phyloP scores from a whole-genome alignment of 768 basidiomycete species.

The Gelatoporia subvermispora region DNA sequence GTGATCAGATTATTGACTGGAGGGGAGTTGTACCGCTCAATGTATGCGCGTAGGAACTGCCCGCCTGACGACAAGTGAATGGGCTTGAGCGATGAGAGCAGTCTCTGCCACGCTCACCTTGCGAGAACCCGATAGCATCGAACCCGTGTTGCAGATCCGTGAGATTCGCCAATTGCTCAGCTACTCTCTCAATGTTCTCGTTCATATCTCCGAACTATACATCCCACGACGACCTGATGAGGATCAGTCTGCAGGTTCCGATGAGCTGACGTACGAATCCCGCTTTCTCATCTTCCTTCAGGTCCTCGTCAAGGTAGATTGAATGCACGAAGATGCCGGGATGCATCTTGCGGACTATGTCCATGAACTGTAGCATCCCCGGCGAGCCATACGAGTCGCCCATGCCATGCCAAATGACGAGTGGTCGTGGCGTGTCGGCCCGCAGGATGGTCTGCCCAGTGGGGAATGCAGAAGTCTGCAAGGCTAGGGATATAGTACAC shows the following conservation, averaged over 20 bases:
- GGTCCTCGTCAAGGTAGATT: constrained; percentile 59
- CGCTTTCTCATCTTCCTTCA: constrained; percentile 60
- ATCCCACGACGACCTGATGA: background rate
- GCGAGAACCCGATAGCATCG: constrained; percentile 85
- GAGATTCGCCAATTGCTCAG: constrained; percentile 58
- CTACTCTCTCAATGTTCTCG: constrained; percentile 60
- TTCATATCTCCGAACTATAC: constrained; percentile 76
- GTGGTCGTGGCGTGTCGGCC: constrained; percentile 32
- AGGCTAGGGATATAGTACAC: too few species aligned
- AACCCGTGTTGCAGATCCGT: constrained; percentile 67
- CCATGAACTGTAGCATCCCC: constrained; percentile 66
- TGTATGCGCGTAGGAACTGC: constrained; percentile 83
- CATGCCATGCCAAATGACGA: constrained; percentile 77
- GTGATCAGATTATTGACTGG: constrained; percentile 79
- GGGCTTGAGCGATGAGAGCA: background rate
- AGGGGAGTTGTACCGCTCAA: constrained; percentile 70
- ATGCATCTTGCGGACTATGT: constrained; percentile 55
- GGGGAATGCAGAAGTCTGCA: too few species aligned
- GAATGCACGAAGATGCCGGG: constrained; percentile 77
- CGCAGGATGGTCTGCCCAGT: too few species aligned
- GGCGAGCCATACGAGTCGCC: constrained; percentile 74
- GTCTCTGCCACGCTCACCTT: constrained; percentile 41
- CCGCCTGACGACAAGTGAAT: constrained; percentile 45
- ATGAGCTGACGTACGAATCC: constrained; percentile 55
- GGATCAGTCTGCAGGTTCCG: background rate